Base-by-base conservation (phyloP, 2,329 filamentous ascomycete genomes). In the Botrytis medusae region DNA sequence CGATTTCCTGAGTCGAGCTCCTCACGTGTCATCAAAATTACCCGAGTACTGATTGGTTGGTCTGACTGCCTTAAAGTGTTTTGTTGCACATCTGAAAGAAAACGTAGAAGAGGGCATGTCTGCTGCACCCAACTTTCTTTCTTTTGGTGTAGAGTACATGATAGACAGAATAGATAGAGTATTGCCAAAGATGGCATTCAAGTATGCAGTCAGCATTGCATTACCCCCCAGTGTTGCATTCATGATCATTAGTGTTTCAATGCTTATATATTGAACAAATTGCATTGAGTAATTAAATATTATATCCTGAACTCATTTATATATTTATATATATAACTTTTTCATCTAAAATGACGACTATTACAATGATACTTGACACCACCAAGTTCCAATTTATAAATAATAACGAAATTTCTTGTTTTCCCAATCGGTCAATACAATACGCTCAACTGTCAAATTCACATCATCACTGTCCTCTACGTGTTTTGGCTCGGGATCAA, bases 401-500 rank as follows among this genome's bases (percentile, higher is more conserved):
- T 57, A 57, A 57, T 57, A 57, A 57, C 51, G 51, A 32, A 57
- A 57, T 29, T 29, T 32, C n/a, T 57, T 18, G 4, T 57, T 29
- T 32, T 69, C 37, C 37, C 67, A 69, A 44, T 44, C 46, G 20
- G 46, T 59, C 25, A 54, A 57, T 29, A 59, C 65, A 57, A 59
- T 20, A n/a, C 68, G 54, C 16, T 71, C 57, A 7, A 34, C 44
- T 10, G 44, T 63, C 12, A 71, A 48, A 37, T 62, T 59, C 14
- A 51, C 42, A 18, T 62, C 57, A 37, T n/a, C 42, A 25, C 7
- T 34, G 37, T 71, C 69, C 8, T 22, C 59, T 16, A 71, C 69
- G 25, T 62, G 2, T 51, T 64, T 73, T 32, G 72, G 67, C 61
- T 76, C 75, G 18, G 75, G 72, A 59, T 76, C 71, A 37, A 76